These are phyloP conservation scores for Globisporangium abappressorium DNA, from an alignment of 352 stramenopile genomes.

Conservation along the genomic window DNA sequence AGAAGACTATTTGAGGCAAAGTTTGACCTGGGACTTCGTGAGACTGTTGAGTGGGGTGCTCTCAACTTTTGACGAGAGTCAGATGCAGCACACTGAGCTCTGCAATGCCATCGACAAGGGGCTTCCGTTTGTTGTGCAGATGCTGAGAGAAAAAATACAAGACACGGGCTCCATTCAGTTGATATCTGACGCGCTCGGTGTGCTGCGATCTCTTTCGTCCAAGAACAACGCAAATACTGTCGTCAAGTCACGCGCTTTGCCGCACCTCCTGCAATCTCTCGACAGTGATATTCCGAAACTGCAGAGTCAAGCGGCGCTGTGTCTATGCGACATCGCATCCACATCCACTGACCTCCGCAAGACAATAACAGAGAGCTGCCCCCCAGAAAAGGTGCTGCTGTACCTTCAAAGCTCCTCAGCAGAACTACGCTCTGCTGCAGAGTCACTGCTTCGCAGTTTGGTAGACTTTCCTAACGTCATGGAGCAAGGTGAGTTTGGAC, in stretches of 20 bases:
- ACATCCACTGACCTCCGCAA: slow-evolving; percentile 68
- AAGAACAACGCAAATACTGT: slow-evolving; percentile 79
- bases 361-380: slow-evolving; percentile 65
- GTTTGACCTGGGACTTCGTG: slow-evolving; percentile 83
- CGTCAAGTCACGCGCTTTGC: slow-evolving; percentile 60
- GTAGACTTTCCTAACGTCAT: slow-evolving; percentile 81
- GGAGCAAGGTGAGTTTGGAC: slow-evolving; percentile 34
- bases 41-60: slow-evolving; percentile 83
- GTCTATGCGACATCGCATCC: slow-evolving; percentile 81
- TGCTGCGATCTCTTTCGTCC: slow-evolving; percentile 81
- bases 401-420: slow-evolving; percentile 84
- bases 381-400: slow-evolving; percentile 59
- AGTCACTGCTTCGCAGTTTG: slow-evolving; percentile 81
- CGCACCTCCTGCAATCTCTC: slow-evolving; percentile 77
- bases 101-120: slow-evolving; percentile 78
- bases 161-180: slow-evolving; percentile 64
- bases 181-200: slow-evolving; percentile 80
- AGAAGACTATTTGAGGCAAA: slow-evolving; percentile 31
- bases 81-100: slow-evolving; percentile 77
- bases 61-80: slow-evolving; percentile 73
- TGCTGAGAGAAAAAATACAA: slow-evolving; percentile 60
- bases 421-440: slow-evolving; percentile 57
- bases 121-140: slow-evolving; percentile 71
- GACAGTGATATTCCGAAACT: slow-evolving; percentile 84
- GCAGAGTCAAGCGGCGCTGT: slow-evolving; percentile 84